Conservation (phyloP, 116 monocot species). For the Dioscorea cayenensis region DNA sequence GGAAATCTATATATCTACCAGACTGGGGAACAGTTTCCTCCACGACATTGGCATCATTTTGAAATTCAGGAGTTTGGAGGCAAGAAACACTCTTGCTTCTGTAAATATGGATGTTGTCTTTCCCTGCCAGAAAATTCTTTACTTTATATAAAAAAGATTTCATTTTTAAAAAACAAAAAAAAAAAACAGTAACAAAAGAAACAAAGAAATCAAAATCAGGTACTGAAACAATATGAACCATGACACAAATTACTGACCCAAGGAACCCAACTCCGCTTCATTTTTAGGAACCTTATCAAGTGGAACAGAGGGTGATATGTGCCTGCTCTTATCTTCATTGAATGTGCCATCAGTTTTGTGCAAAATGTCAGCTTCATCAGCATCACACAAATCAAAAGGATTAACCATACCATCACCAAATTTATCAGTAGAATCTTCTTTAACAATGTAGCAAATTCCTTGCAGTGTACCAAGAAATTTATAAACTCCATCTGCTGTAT, state of each 20-base stretch:
- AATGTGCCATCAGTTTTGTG: not conserved
- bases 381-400: not conserved
- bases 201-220: not conserved
- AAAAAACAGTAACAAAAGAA: not conserved
- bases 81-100: not conserved
- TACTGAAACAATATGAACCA: not conserved
- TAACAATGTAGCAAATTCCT: constrained; percentile 3
- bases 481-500: not conserved
- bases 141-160: not conserved
- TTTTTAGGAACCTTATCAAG: not conserved
- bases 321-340: not conserved
- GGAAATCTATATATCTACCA: not conserved
- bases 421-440: constrained; percentile 2
- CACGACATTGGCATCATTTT: not conserved
- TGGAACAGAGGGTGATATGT: not conserved
- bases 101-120: not conserved
- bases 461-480: constrained; percentile 4
- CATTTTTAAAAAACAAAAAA: not conserved
- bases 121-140: not conserved
- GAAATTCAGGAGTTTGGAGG: not conserved
- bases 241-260: not conserved
- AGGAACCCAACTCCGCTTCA: not conserved
- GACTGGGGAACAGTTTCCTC: not conserved
- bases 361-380: not conserved
- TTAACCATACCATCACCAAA: not conserved